Base-by-base conservation (phyloP, 2,329 filamentous ascomycete species). In the Diplodia corticola region DNA sequence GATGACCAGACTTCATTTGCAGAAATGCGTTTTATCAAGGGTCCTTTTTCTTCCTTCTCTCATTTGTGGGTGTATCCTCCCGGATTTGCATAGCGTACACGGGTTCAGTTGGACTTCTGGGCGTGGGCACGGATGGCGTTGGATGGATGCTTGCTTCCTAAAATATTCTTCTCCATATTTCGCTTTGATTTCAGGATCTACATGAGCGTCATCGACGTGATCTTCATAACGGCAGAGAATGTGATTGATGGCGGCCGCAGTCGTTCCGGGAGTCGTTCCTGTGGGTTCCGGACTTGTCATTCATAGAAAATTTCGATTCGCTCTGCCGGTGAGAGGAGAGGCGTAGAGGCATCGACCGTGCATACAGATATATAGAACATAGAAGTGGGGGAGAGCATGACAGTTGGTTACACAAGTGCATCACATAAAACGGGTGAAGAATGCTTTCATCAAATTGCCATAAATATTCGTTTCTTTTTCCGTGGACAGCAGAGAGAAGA, bases 61-160 rank as follows among this genome's bases (percentile, higher is more conserved):
- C 7, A n/a, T 54, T 22, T 13, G 53, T 22, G 40, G 4, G 40
- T n/a, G 40, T 20, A 17, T 20, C 6, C 40, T 60, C 30, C 15
- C 24, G 30, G 37, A 40, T 60, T 48, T 37, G 55, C 55, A 60
- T 60, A 48, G 55, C 55, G 37, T 46, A 40, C 40, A 57, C 5
- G 24, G 54, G 30, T 33, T 28, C 50, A 15, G 13, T 50, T n/a
- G 48, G 48, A 50, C 40, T 44, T 44, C 40, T 44, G 40, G n/a
- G 40, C 40, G 40, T 7, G n/a, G 40, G n/a, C 40, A 44, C n/a
- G 40, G 40, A 50, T n/a, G 48, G 48, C 48, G 48, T 50, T 50
- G 48, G 48, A 44, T 9, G 40, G 40, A 44, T 44, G 5, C 40
- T 44, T 44, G 40, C 40, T 44, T 20, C 7, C 17, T 5, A n/a